Evolutionary conservation across 345 rosid species (phyloP).

Genomic region (Eucalyptus curtisii): DNA sequence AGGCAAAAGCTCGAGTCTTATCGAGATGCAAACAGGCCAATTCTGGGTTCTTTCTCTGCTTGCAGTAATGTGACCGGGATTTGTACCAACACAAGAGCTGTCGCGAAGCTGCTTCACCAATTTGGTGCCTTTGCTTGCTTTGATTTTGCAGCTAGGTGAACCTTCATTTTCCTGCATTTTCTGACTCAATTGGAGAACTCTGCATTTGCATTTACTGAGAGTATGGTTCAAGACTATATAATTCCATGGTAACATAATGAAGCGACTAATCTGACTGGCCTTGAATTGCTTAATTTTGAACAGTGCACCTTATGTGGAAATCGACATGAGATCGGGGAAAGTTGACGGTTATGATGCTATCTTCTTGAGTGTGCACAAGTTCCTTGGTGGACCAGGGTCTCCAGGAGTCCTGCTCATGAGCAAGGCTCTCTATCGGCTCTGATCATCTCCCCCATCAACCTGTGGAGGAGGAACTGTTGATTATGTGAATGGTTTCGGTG

Average conservation of each 20-base stretch:
- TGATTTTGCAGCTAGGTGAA: constrained; percentile 53
- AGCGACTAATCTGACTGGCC: background rate
- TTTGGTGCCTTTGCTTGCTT: constrained; percentile 47
- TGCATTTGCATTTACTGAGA: background rate
- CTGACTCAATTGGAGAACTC: background rate
- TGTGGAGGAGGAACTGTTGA: constrained; percentile 56
- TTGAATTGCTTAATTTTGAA: background rate
- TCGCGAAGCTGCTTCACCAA: constrained; percentile 35
- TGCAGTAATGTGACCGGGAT: constrained; percentile 51
- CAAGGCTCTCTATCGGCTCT: constrained; percentile 24
- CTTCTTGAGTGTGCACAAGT: constrained; percentile 46
- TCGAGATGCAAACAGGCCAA: constrained; percentile 16
- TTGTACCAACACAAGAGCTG: constrained; percentile 17
- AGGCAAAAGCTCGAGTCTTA: constrained; percentile 4
- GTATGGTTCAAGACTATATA: background rate
- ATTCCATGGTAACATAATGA: background rate
- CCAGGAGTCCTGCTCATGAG: constrained; percentile 48
- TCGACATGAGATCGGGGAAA: constrained; percentile 37
- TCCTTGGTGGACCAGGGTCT: constrained; percentile 46
- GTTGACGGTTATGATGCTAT: constrained; percentile 42
- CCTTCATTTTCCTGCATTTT: background rate
- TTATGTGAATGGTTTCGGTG: constrained; percentile 36
- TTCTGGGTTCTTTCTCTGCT: constrained; percentile 49
- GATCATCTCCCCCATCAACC: constrained; percentile 39
- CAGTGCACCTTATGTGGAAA: constrained; percentile 42